A percentile compares a stretch with the other conserved stretches of the same genome.
Evolutionary conservation across 148 eudicot genomes (phyloP).

Genomic region (Silene latifolia): DNA sequence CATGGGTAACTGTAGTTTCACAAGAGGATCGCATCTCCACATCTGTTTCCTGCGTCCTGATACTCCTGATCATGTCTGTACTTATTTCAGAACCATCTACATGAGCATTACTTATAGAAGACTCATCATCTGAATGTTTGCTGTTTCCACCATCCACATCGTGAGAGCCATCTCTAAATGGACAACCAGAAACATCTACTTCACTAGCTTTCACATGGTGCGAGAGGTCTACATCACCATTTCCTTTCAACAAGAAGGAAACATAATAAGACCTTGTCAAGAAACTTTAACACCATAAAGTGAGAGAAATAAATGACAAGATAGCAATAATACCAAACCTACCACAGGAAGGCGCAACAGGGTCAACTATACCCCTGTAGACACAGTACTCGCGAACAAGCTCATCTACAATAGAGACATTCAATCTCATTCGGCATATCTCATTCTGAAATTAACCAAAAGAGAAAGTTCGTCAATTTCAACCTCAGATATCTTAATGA

Average conservation of each 20-base stretch:
- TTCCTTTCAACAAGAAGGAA: conserved; percentile 14
- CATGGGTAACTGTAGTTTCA: conserved; percentile 44
- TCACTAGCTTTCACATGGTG: conserved; percentile 29
- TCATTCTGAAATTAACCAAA: conserved; percentile 65
- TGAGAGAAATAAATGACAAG: background rate
- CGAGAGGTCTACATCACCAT: conserved; percentile 23
- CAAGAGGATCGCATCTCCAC: conserved; percentile 55
- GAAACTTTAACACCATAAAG: background rate
- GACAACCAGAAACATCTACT: conserved; percentile 34
- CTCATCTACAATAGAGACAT: conserved; percentile 68
- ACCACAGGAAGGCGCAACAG: conserved; percentile 41
- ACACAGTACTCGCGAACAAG: conserved; percentile 88
- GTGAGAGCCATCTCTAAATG: conserved; percentile 38
- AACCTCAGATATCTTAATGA: background rate
- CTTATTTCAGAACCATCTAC: conserved; percentile 50
- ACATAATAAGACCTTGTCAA: background rate
- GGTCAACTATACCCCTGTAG: conserved; percentile 83
- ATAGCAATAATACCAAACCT: conserved; percentile 6
- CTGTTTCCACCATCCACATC: conserved; percentile 38
- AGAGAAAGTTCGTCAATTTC: conserved; percentile 4
- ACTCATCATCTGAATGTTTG: conserved; percentile 56
- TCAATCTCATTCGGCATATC: conserved; percentile 73
- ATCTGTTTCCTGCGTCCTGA: conserved; percentile 41
- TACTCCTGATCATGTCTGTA: conserved; percentile 34
- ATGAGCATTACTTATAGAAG: conserved; percentile 41